These are phyloP conservation scores for Protomyces lactucae-debilis DNA, from an alignment of 1,139 yeast genomes.

Conservation along the genomic window DNA sequence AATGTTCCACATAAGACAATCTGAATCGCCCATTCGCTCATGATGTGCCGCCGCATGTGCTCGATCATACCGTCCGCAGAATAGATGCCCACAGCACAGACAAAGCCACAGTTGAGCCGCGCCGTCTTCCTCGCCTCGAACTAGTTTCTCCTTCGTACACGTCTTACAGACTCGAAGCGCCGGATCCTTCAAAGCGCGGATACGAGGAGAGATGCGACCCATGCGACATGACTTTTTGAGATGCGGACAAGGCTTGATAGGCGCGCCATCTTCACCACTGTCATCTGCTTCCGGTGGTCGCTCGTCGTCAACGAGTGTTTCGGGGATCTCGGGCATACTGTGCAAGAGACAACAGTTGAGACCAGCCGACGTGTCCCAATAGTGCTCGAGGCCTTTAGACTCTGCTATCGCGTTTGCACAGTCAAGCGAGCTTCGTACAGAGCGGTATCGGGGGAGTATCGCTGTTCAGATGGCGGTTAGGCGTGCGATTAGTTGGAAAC, in stretches of 20 bases:
- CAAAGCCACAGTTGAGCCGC: slow-evolving; percentile 24
- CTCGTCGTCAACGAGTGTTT: slow-evolving; percentile 1
- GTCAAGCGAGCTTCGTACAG: no score
- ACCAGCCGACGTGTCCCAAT: no score
- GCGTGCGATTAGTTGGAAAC: no score
- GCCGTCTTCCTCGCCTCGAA: neutral
- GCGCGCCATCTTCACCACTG: neutral
- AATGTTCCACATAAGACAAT: slow-evolving; percentile 26
- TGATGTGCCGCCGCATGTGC: slow-evolving; percentile 24
- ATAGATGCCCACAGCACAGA: slow-evolving; percentile 23
- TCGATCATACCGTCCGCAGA: slow-evolving; percentile 23
- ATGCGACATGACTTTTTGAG: slow-evolving; percentile 18
- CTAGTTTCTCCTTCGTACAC: slow-evolving; percentile 9
- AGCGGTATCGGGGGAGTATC: no score
- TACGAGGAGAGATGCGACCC: slow-evolving; percentile 14
- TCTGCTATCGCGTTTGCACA: no score
- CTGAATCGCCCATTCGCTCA: slow-evolving; percentile 7
- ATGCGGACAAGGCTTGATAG: slow-evolving; percentile 10
- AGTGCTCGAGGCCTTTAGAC: no score
- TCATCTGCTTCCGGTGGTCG: neutral
- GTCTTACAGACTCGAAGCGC: slow-evolving; percentile 6
- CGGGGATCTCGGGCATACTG: slow-evolving; percentile 16
- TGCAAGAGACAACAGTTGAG: no score
- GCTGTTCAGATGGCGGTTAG: no score
- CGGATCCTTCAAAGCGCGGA: slow-evolving; percentile 7